Conservation (phyloP, 2,329 filamentous ascomycete genomes). For the Byssothecium circinans region DNA sequence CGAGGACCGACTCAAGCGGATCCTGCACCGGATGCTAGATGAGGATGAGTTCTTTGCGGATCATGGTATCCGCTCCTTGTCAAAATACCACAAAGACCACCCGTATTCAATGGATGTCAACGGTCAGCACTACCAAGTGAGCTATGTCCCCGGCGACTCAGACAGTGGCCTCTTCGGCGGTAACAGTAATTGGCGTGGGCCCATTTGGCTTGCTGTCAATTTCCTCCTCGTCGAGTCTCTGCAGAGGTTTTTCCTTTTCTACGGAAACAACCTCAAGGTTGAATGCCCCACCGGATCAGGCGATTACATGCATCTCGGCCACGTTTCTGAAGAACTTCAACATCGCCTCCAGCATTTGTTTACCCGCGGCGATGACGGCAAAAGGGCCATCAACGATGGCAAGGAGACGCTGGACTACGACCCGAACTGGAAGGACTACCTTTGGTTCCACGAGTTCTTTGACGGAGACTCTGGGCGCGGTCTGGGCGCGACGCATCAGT, state of each 20-base stretch:
- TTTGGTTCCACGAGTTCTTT: constrained; percentile 98
- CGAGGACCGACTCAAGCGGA: constrained; percentile 87
- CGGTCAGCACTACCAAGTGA: constrained; percentile 82
- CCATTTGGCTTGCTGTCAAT: constrained; percentile 95
- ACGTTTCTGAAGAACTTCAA: constrained; percentile 92
- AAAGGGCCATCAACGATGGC: constrained; percentile 83
- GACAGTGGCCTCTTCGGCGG: constrained; percentile 94
- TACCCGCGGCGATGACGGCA: constrained; percentile 78
- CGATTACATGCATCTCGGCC: constrained; percentile 92
- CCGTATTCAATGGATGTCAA: constrained; percentile 97
- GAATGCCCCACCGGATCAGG: constrained; percentile 94
- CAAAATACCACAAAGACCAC: constrained; percentile 85
- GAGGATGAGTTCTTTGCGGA: constrained; percentile 91
- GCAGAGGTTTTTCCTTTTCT: constrained; percentile 96
- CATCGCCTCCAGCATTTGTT: constrained; percentile 93
- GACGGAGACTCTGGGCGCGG: constrained; percentile 89
- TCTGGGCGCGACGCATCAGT: constrained; percentile 89
- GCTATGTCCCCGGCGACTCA: constrained; percentile 92
- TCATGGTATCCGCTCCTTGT: constrained; percentile 88
- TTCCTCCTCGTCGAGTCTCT: constrained; percentile 91
- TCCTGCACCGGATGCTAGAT: constrained; percentile 88
- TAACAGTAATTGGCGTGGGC: constrained; percentile 96
- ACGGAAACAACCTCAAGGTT: constrained; percentile 82
- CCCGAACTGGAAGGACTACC: constrained; percentile 85
- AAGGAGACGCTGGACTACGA: constrained; percentile 88